A percentile compares a stretch with the other conserved stretches of the same genome.
These are phyloP conservation scores for Vanderwaltozyma verrucispora DNA, from an alignment of 805 yeast genomes.

Conservation along the genomic window DNA sequence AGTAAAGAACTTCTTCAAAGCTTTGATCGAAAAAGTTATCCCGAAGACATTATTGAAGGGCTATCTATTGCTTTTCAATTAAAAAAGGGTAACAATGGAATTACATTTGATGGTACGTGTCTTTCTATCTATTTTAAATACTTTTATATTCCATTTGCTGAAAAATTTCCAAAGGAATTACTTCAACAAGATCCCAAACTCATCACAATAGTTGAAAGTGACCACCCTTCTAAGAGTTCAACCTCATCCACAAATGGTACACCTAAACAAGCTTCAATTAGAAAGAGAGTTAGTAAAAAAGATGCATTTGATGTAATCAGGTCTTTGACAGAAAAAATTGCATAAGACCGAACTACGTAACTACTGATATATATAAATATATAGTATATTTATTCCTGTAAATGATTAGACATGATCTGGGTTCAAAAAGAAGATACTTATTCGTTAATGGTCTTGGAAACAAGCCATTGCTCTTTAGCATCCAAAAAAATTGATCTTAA, in stretches of 20 bases:
- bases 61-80: constrained; percentile 21
- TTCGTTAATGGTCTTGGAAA: constrained; percentile 26
- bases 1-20: constrained; percentile 14
- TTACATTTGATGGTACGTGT: constrained; percentile 25
- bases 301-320: constrained; percentile 26
- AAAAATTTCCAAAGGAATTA: background rate
- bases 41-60: constrained; percentile 14
- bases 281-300: constrained; percentile 27
- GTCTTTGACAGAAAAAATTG: constrained; percentile 17
- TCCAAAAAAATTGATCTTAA: constrained; percentile 46
- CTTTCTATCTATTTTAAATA: constrained; percentile 22
- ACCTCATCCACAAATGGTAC: background rate
- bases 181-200: background rate
- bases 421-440: no score
- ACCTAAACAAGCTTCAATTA: constrained; percentile 7
- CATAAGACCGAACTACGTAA: no score
- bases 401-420: no score
- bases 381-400: no score
- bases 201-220: background rate
- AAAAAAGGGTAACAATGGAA: constrained; percentile 25
- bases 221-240: background rate
- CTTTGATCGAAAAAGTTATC: constrained; percentile 11
- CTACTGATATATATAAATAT: no score
- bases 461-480: constrained; percentile 42
- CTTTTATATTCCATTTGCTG: constrained; percentile 19